Conservation (phyloP, 345 rosid genomes). For the Raphanus raphanistrum region DNA sequence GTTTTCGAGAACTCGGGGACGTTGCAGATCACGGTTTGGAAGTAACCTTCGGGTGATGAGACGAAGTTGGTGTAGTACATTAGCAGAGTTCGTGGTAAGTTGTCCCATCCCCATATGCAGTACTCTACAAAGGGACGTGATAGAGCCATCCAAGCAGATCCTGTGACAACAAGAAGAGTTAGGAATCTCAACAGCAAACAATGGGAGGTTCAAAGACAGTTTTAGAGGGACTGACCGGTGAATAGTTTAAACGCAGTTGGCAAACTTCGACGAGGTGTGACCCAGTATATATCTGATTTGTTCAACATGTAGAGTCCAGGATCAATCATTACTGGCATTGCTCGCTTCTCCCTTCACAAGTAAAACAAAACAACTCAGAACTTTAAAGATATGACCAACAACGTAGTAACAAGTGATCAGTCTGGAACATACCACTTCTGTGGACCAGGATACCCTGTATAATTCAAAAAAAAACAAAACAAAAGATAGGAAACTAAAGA, state of each 20-base stretch:
- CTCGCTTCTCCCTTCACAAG: conserved; percentile 79
- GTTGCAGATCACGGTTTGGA: conserved; percentile 94
- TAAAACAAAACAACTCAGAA: conserved; percentile 17
- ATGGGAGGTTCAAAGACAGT: background rate
- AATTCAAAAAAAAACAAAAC: too few relatives aligned
- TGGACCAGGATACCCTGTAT: too few relatives aligned
- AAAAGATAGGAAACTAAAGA: too few relatives aligned
- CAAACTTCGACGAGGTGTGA: conserved; percentile 70
- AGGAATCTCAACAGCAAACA: background rate
- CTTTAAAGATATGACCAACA: too few relatives aligned
- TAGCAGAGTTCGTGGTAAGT: conserved; percentile 83
- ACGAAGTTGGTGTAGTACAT: conserved; percentile 96
- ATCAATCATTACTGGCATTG: conserved; percentile 92
- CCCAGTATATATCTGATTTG: conserved; percentile 80
- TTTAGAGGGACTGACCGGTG: conserved; percentile 63
- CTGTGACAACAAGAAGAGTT: conserved; percentile 44
- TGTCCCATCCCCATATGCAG: conserved; percentile 98
- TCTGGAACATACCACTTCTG: too few relatives aligned
- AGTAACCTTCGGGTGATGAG: conserved; percentile 97
- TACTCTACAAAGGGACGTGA: conserved; percentile 85
- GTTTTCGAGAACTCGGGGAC: conserved; percentile 73
- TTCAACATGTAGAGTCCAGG: conserved; percentile 81
- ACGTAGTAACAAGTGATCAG: too few relatives aligned
- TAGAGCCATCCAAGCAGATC: conserved; percentile 98
- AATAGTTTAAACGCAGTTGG: conserved; percentile 88